A percentile compares a stretch with the other conserved stretches of the same genome.
phyloP scores from a whole-genome alignment of 352 stramenopile genomes.

The Globisporangium cederbergense region DNA sequence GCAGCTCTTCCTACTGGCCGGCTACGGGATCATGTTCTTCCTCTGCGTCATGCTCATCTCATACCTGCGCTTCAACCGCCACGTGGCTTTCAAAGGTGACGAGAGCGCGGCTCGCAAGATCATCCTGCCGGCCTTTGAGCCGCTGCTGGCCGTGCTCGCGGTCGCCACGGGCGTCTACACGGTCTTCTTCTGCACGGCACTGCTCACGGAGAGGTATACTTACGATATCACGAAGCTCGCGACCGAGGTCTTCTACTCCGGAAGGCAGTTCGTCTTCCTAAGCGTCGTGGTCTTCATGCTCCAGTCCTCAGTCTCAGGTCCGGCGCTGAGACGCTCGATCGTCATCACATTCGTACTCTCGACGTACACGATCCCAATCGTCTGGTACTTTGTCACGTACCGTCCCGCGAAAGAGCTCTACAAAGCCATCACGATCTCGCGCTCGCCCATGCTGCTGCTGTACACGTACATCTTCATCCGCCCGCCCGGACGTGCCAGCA shows the following conservation, averaged over 20 bases:
- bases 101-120: constrained; percentile 45
- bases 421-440: constrained; percentile 28
- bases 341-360: constrained; percentile 41
- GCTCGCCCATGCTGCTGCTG: constrained; percentile 31
- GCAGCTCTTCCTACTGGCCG: constrained; percentile 50
- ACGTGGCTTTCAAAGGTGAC: constrained; percentile 41
- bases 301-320: constrained; percentile 50
- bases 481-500: constrained; percentile 41
- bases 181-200: constrained; percentile 37
- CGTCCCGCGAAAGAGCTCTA: constrained; percentile 35
- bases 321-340: constrained; percentile 39
- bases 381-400: constrained; percentile 36
- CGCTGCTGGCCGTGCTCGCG: constrained; percentile 45
- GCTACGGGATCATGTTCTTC: constrained; percentile 58
- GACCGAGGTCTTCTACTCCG: constrained; percentile 55
- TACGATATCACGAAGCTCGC: constrained; percentile 51
- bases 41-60: constrained; percentile 38
- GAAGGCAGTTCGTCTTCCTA: constrained; percentile 59
- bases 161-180: constrained; percentile 44
- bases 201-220: constrained; percentile 40
- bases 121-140: constrained; percentile 60
- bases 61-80: constrained; percentile 48
- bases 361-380: constrained; percentile 45
- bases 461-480: constrained; percentile 54
- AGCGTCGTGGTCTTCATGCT: constrained; percentile 65